phyloP scores from a whole-genome alignment of 2,329 filamentous ascomycete genomes.

The Calycina marina region DNA sequence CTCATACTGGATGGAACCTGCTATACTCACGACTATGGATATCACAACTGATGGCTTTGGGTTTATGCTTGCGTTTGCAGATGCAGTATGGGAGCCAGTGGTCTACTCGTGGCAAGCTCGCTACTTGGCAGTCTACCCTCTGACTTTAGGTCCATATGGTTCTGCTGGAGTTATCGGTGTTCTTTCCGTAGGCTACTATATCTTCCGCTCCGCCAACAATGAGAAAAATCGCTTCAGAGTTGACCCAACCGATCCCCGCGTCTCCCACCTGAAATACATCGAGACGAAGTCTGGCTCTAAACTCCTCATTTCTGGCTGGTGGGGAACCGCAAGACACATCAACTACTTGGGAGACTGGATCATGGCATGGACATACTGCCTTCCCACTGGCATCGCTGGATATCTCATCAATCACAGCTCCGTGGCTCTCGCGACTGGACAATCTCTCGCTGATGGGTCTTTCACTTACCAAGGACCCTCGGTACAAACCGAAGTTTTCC shows the following conservation, averaged over 20 bases:
- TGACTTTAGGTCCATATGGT: slow-evolving; percentile 58
- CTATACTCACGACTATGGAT: slow-evolving; percentile 87
- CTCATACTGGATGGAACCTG: slow-evolving; percentile 72
- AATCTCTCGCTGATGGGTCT: slow-evolving; percentile 32
- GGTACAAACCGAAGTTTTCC: slow-evolving; percentile 51
- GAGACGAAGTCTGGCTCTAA: slow-evolving; percentile 71
- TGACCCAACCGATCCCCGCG: slow-evolving; percentile 64
- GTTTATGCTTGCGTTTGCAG: slow-evolving; percentile 87
- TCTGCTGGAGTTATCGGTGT: slow-evolving; percentile 50
- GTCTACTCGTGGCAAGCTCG: slow-evolving; percentile 72
- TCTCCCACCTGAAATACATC: slow-evolving; percentile 73
- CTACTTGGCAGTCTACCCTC: slow-evolving; percentile 71
- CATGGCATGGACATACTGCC: slow-evolving; percentile 78
- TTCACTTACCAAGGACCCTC: slow-evolving; percentile 34
- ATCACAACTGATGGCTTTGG: slow-evolving; percentile 88
- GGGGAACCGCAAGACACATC: slow-evolving; percentile 82
- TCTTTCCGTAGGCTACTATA: slow-evolving; percentile 62
- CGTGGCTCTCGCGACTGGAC: slow-evolving; percentile 34
- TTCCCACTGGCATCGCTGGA: slow-evolving; percentile 75
- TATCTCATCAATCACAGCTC: slow-evolving; percentile 38
- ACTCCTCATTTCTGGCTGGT: slow-evolving; percentile 79
- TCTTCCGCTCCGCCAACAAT: slow-evolving; percentile 88
- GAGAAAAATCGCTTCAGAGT: slow-evolving; percentile 92
- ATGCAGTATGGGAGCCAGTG: slow-evolving; percentile 87
- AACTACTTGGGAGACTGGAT: slow-evolving; percentile 95